Evolutionary conservation across 148 eudicot genomes (phyloP).

Genomic region (Drosera capensis): DNA sequence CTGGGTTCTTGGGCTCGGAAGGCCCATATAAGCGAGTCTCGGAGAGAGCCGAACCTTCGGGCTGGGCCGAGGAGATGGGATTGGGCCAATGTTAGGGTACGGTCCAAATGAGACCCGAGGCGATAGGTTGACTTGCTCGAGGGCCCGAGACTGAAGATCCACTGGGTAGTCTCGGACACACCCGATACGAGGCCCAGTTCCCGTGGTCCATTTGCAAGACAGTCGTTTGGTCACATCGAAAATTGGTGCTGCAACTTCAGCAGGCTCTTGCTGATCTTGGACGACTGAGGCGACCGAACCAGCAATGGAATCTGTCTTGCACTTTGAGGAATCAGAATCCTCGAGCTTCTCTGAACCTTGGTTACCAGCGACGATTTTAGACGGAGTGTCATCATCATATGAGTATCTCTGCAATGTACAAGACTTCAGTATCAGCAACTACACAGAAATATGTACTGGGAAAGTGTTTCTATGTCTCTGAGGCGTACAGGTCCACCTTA

Average conservation of each 20-base stretch:
- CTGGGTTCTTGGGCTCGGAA: slow-evolving; percentile 49
- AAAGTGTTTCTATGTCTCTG: neutral
- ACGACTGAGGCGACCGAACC: neutral
- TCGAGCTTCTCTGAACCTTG: neutral
- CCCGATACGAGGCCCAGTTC: slow-evolving; percentile 65
- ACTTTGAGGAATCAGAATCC: neutral
- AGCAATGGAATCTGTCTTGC: neutral
- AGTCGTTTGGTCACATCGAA: slow-evolving; percentile 27
- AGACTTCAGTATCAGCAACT: neutral
- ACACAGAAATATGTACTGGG: neutral
- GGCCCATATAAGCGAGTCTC: slow-evolving; percentile 31
- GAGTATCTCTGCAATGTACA: slow-evolving; percentile 46
- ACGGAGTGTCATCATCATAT: slow-evolving; percentile 38
- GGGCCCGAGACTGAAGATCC: slow-evolving; percentile 66
- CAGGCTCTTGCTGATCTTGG: neutral
- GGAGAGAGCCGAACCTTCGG: slow-evolving; percentile 29
- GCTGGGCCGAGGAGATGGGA: slow-evolving; percentile 33
- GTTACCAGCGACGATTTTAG: slow-evolving; percentile 25
- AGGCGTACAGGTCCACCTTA: neutral
- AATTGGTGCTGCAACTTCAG: slow-evolving; percentile 4
- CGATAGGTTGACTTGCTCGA: slow-evolving; percentile 83
- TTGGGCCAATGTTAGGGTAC: slow-evolving; percentile 15
- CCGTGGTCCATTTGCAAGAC: slow-evolving; percentile 74
- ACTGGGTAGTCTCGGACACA: slow-evolving; percentile 81
- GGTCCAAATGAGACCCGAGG: slow-evolving; percentile 33